Conservation (phyloP, 352 stramenopile genomes). For the Globisporangium paddicum region DNA sequence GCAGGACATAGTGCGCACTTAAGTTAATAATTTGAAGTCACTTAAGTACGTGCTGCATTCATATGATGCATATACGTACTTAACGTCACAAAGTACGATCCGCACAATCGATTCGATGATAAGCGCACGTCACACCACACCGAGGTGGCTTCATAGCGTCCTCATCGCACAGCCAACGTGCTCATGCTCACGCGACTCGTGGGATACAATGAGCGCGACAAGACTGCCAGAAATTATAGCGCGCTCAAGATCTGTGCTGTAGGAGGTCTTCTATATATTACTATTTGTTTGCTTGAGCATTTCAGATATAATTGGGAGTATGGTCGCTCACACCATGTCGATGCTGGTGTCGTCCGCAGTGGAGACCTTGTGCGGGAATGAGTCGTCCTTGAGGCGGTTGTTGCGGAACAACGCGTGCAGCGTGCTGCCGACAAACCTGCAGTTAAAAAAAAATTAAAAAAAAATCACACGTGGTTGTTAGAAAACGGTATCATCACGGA, state of each 20-base stretch:
- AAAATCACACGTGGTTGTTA: neutral
- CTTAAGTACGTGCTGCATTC: no score
- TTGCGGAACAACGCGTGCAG: constrained; percentile 55
- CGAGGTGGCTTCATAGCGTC: no score
- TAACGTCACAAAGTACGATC: no score
- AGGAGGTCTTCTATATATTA: constrained; percentile 9
- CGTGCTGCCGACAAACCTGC: constrained; percentile 34
- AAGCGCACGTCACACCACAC: no score
- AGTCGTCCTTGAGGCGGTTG: constrained; percentile 68
- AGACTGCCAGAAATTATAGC: constrained; percentile 55
- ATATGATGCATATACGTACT: no score
- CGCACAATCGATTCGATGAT: no score
- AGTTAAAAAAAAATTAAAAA: neutral
- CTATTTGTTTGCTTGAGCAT: constrained; percentile 6
- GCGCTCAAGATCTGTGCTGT: neutral
- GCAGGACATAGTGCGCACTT: no score
- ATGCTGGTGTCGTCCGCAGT: constrained; percentile 20
- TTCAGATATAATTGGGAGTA: neutral
- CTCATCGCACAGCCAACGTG: no score
- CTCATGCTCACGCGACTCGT: constrained; percentile 81
- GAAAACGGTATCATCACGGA: neutral
- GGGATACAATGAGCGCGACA: constrained; percentile 80
- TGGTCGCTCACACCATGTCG: constrained; percentile 35
- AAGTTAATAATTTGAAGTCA: no score
- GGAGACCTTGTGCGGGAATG: constrained; percentile 17